These are phyloP conservation scores for Zymoseptoria passerinii DNA, from an alignment of 2,329 filamentous ascomycete species.

Conservation along the genomic window DNA sequence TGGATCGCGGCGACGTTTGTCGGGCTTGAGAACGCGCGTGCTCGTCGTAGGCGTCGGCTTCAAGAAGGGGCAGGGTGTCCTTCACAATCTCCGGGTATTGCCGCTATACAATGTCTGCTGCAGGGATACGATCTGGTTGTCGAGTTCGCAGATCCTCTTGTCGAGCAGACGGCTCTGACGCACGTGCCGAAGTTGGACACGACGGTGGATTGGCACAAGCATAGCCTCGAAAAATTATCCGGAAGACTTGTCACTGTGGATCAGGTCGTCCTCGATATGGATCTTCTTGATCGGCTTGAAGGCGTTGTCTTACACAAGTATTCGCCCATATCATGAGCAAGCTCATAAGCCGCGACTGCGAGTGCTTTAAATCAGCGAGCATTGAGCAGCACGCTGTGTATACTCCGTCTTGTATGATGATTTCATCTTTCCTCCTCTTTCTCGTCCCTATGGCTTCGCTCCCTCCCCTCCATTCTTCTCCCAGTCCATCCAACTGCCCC, in stretches of 20 bases:
- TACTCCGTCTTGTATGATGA: too few relatives aligned
- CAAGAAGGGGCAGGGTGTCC: constrained; percentile 16
- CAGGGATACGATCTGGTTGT: constrained; percentile 8
- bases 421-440: too few relatives aligned
- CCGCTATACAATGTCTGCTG: constrained; percentile 11
- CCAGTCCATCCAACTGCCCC: constrained; percentile 80
- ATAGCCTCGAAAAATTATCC: neutral
- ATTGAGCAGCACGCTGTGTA: too few relatives aligned
- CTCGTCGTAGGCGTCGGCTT: constrained; percentile 16
- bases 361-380: too few relatives aligned
- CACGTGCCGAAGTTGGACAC: constrained; percentile 11
- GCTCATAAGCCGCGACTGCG: too few relatives aligned
- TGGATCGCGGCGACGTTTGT: too few relatives aligned
- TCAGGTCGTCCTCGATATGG: constrained; percentile 3
- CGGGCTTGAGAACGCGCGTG: constrained; percentile 1
- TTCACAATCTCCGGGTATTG: constrained; percentile 14
- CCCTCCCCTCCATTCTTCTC: constrained; percentile 58
- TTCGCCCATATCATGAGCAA: too few relatives aligned
- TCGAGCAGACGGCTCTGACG: constrained; percentile 11
- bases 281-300: neutral
- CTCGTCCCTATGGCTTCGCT: constrained; percentile 16
- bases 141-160: constrained; percentile 16
- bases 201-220: neutral
- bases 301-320: too few relatives aligned
- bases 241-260: constrained; percentile 2